These are phyloP conservation scores for Pseudocercospora fuligena DNA, from an alignment of 2,329 filamentous ascomycete genomes.

Conservation along the genomic window DNA sequence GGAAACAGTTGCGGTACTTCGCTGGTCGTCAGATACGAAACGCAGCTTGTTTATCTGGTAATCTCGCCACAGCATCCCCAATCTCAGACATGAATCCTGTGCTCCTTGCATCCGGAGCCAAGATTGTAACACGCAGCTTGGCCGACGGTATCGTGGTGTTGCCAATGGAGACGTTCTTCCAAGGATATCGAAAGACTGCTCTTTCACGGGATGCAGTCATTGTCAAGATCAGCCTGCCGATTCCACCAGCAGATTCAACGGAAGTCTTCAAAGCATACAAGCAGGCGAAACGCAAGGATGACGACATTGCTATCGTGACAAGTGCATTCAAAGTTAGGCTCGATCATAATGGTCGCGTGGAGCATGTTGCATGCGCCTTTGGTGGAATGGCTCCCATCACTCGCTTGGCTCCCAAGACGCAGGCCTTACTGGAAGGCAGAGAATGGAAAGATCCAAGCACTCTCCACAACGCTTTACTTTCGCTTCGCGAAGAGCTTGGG, in stretches of 20 bases:
- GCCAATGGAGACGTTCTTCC: background rate
- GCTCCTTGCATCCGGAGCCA: constrained; percentile 83
- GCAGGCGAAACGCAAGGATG: constrained; percentile 94
- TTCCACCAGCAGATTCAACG: constrained; percentile 57
- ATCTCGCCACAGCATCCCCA: constrained; percentile 89
- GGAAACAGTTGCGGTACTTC: constrained; percentile 94
- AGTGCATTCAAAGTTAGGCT: constrained; percentile 78
- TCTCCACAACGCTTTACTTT: background rate
- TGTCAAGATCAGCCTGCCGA: background rate
- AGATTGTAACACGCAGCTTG: constrained; percentile 75
- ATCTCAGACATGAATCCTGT: constrained; percentile 97
- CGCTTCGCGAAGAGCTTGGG: background rate
- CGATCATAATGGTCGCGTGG: constrained; percentile 69
- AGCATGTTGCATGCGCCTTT: constrained; percentile 36
- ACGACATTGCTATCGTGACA: constrained; percentile 97
- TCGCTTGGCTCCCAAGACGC: background rate
- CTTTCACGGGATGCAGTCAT: background rate
- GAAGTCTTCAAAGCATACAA: constrained; percentile 96
- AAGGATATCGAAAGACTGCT: background rate
- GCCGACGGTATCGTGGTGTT: background rate
- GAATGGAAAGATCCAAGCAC: background rate
- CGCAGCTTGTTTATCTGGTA: constrained; percentile 94
- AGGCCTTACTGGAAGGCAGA: background rate
- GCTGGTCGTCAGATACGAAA: constrained; percentile 95
- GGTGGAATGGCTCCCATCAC: background rate